Conservation (phyloP, 345 rosid species). For the Brassica nigra region DNA sequence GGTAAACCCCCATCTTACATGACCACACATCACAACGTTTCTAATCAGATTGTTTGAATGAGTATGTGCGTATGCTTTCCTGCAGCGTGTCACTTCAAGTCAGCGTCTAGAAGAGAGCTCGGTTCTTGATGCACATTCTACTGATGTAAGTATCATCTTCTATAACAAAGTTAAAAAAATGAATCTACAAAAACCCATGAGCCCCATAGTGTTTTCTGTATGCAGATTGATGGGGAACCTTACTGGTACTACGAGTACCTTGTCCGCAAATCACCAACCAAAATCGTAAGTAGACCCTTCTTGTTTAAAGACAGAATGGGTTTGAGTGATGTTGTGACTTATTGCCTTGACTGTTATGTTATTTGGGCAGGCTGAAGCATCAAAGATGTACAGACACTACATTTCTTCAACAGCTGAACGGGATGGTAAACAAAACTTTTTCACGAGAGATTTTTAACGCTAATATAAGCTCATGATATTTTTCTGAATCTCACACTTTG, state of each 20-base stretch:
- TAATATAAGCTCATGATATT: neutral
- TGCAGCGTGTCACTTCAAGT: slow-evolving; percentile 90
- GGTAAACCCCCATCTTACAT: slow-evolving; percentile 52
- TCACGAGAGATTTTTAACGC: neutral
- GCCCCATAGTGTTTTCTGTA: neutral
- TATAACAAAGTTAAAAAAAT: neutral
- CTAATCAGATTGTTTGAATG: slow-evolving; percentile 17
- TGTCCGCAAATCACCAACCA: slow-evolving; percentile 87
- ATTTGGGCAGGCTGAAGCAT: slow-evolving; percentile 64
- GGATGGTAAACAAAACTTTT: slow-evolving; percentile 62
- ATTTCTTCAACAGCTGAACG: slow-evolving; percentile 83
- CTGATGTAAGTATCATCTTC: slow-evolving; percentile 50
- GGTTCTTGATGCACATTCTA: slow-evolving; percentile 76
- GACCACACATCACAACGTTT: neutral
- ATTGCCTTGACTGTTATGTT: neutral
- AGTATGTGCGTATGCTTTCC: neutral
- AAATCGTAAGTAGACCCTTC: slow-evolving; percentile 43
- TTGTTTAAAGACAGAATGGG: neutral
- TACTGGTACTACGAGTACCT: slow-evolving; percentile 92
- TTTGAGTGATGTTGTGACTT: slow-evolving; percentile 16
- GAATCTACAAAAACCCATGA: neutral
- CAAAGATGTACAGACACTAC: slow-evolving; percentile 78
- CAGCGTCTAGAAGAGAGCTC: slow-evolving; percentile 90
- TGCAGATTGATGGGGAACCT: slow-evolving; percentile 80
- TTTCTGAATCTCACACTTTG: slow-evolving; percentile 16